Conservation (phyloP, 2,329 filamentous ascomycete genomes). For the Fusarium nematophilum region DNA sequence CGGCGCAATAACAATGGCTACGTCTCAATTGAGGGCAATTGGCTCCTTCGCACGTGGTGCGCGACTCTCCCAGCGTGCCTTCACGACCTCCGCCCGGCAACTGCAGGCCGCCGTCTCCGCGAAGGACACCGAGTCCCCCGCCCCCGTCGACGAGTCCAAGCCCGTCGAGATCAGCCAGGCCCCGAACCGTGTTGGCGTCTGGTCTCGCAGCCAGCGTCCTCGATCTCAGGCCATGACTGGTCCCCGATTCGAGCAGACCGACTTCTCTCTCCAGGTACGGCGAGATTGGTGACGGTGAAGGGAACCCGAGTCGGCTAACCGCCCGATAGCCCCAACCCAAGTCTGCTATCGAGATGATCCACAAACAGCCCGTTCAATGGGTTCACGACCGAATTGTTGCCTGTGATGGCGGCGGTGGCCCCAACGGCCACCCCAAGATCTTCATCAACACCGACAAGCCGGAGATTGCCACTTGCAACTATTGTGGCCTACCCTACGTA, state of each 20-base stretch:
- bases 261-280: constrained; percentile 89
- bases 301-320: constrained; percentile 33
- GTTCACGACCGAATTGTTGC: constrained; percentile 82
- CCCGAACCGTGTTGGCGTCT: constrained; percentile 83
- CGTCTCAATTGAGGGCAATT: constrained; percentile 59
- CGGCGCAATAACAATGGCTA: constrained; percentile 52
- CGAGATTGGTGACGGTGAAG: constrained; percentile 7
- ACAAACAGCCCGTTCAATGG: constrained; percentile 95
- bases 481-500: constrained; percentile 95
- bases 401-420: constrained; percentile 93
- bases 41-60: constrained; percentile 57
- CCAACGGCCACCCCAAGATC: constrained; percentile 89
- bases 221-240: constrained; percentile 88
- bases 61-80: constrained; percentile 59
- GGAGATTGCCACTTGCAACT: constrained; percentile 88
- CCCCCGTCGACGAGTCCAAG: constrained; percentile 55
- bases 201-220: constrained; percentile 88
- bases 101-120: constrained; percentile 57
- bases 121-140: constrained; percentile 55
- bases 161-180: constrained; percentile 75
- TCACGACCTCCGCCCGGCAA: constrained; percentile 60
- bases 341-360: constrained; percentile 94
- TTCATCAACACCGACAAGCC: constrained; percentile 99
- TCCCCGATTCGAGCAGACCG: constrained; percentile 96
- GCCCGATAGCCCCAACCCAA: constrained; percentile 80